Percentiles rank a stretch among this genome's conserved stretches.
phyloP scores from a whole-genome alignment of 2,329 filamentous ascomycete species.

The Talaromyces funiculosus region DNA sequence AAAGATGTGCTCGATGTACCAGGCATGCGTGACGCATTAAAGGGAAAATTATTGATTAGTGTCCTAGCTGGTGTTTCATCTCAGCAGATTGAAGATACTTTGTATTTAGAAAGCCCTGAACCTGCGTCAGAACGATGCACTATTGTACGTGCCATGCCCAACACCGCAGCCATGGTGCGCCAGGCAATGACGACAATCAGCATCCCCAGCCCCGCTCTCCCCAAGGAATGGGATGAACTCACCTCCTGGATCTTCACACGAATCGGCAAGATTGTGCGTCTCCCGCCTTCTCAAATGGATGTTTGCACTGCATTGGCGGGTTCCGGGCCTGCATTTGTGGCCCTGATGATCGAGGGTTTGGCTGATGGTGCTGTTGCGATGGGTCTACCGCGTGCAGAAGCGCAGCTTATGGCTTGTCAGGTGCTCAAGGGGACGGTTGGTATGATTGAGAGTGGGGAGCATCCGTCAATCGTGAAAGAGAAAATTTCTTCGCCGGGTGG shows the following conservation, averaged over 20 bases:
- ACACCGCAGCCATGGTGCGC: conserved; percentile 71
- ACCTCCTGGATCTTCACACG: conserved; percentile 55
- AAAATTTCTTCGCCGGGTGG: conserved; percentile 59
- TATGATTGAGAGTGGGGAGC: conserved; percentile 54
- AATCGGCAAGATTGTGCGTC: conserved; percentile 43
- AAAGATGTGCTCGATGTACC: conserved; percentile 60
- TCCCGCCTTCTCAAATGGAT: conserved; percentile 52
- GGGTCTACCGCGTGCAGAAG: conserved; percentile 55
- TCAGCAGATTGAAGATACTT: conserved; percentile 58
- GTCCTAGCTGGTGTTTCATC: conserved; percentile 73
- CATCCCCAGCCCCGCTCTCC: conserved; percentile 46
- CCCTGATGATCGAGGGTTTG: conserved; percentile 54
- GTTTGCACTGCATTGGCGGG: conserved; percentile 55
- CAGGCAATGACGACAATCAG: conserved; percentile 80
- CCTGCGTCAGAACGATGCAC: conserved; percentile 31
- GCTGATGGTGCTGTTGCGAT: conserved; percentile 59
- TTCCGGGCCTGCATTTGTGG: conserved; percentile 57
- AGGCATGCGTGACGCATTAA: conserved; percentile 66
- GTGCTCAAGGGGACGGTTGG: conserved; percentile 56
- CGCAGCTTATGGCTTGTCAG: conserved; percentile 58
- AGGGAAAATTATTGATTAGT: conserved; percentile 74
- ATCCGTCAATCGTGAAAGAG: conserved; percentile 55
- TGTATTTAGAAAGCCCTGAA: conserved; percentile 52
- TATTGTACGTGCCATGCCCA: conserved; percentile 76
- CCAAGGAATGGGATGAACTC: conserved; percentile 37